Percentiles rank a stretch among this genome's conserved stretches.
phyloP scores from a whole-genome alignment of 148 eudicot species.

The Camellia granthamiana region DNA sequence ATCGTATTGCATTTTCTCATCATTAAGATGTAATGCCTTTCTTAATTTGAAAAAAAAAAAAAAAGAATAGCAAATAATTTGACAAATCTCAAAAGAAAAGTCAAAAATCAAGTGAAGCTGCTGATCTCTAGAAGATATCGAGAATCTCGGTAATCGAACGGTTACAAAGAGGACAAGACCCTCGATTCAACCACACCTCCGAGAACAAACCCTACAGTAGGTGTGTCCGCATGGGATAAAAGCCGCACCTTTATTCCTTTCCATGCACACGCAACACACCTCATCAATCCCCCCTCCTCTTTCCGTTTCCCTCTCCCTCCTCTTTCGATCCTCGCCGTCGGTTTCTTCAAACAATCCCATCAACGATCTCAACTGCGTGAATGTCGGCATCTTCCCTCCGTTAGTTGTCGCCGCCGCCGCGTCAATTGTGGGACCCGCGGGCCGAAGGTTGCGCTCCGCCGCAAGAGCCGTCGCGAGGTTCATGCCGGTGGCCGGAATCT shows the following conservation, averaged over 20 bases:
- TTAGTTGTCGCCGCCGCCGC: background rate
- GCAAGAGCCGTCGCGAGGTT: constrained; percentile 26
- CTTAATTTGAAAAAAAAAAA: too few relatives aligned
- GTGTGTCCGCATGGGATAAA: constrained; percentile 41
- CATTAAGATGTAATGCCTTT: too few relatives aligned
- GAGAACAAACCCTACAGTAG: constrained; percentile 32
- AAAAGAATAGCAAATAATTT: too few relatives aligned
- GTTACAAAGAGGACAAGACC: constrained; percentile 38
- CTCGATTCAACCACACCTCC: constrained; percentile 36
- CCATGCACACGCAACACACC: constrained; percentile 42
- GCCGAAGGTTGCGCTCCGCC: constrained; percentile 20
- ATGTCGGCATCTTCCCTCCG: background rate
- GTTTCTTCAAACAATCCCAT: constrained; percentile 22
- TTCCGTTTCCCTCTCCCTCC: background rate
- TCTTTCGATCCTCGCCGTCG: constrained; percentile 14
- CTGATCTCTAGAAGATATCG: constrained; percentile 24
- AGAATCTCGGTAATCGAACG: constrained; percentile 25
- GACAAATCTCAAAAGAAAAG: too few relatives aligned
- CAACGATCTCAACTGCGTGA: constrained; percentile 19
- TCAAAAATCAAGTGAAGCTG: too few relatives aligned
- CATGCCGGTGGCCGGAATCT: background rate
- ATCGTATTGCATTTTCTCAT: too few relatives aligned
- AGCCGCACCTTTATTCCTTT: constrained; percentile 35
- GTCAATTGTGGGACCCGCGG: background rate
- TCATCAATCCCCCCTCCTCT: background rate